Evolutionary conservation across 768 basidiomycete species (phyloP).

Genomic region (Agaricus bisporus): DNA sequence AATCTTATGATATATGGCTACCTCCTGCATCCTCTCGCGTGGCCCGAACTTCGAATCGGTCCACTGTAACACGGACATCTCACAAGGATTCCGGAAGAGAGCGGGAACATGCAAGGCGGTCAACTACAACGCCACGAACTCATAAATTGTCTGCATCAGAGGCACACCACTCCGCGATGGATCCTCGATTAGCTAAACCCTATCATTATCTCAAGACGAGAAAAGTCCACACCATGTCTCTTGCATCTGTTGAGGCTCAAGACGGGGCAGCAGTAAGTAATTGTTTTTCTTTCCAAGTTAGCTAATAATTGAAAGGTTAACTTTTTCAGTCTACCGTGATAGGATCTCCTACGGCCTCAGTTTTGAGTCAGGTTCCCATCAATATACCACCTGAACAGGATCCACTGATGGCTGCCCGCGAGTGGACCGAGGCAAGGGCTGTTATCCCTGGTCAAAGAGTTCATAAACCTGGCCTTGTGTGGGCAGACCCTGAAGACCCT

Average conservation of each 20-base stretch:
- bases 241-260: conserved; percentile 70
- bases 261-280: conserved; percentile 73
- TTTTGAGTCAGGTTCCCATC: conserved; percentile 46
- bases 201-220: conserved; percentile 56
- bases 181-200: conserved; percentile 48
- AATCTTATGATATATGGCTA: conserved; percentile 9
- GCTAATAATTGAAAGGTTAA: conserved; percentile 11
- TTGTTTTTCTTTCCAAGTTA: conserved; percentile 19
- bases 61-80: conserved; percentile 2
- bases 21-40: conserved; percentile 1
- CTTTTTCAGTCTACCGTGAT: conserved; percentile 50
- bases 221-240: conserved; percentile 62
- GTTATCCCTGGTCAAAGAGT: conserved; percentile 3
- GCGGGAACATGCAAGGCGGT: conserved; percentile 9
- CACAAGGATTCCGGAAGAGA: conserved; percentile 13
- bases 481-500: conserved; percentile 53
- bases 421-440: conserved; percentile 50
- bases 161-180: conserved; percentile 16
- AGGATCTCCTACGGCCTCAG: conserved; percentile 69
- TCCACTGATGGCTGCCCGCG: conserved; percentile 53
- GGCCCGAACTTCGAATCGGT: neutral
- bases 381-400: conserved; percentile 61
- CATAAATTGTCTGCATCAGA: conserved; percentile 3
- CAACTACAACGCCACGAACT: neutral
- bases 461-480: conserved; percentile 60